These are phyloP conservation scores for Martiniozyma abietophila DNA, from an alignment of 805 yeast genomes.

Conservation along the genomic window DNA sequence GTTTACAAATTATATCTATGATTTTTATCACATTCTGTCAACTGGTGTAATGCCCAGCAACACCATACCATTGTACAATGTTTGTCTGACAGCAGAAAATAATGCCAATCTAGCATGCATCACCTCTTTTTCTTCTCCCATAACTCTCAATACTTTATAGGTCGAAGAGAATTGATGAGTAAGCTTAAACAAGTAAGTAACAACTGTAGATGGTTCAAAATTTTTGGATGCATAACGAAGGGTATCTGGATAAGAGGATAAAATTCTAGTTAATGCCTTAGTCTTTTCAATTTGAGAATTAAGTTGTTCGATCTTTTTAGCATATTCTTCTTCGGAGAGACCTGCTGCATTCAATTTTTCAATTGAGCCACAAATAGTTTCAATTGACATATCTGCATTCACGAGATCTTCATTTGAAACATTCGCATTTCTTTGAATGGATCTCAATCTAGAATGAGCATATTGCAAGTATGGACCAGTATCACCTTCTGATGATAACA, in stretches of 20 bases:
- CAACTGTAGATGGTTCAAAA: conserved; percentile 87
- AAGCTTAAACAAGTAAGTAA: conserved; percentile 84
- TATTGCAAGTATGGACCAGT: conserved; percentile 98
- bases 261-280: conserved; percentile 56
- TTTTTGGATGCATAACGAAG: conserved; percentile 75
- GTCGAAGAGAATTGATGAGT: conserved; percentile 95
- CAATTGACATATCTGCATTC: conserved; percentile 24
- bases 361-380: conserved; percentile 23
- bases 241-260: conserved; percentile 88
- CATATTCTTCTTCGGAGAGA: conserved; percentile 22
- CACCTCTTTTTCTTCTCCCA: conserved; percentile 83
- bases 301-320: conserved; percentile 24
- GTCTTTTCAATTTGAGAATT: conserved; percentile 25
- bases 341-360: conserved; percentile 17
- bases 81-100: conserved; percentile 83
- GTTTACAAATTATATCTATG: too few species aligned
- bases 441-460: conserved; percentile 94
- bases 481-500: conserved; percentile 97
- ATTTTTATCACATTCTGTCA: conserved; percentile 87
- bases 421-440: conserved; percentile 80
- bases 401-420: conserved; percentile 28
- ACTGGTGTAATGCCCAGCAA: conserved; percentile 95
- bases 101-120: conserved; percentile 89
- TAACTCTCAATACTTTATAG: conserved; percentile 92
- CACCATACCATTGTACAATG: conserved; percentile 79